Evolutionary conservation across 208 protist genomes (phyloP), one percentile per base, ranked within the genome.

Genomic region (Trypanosoma cruzi): DNA sequence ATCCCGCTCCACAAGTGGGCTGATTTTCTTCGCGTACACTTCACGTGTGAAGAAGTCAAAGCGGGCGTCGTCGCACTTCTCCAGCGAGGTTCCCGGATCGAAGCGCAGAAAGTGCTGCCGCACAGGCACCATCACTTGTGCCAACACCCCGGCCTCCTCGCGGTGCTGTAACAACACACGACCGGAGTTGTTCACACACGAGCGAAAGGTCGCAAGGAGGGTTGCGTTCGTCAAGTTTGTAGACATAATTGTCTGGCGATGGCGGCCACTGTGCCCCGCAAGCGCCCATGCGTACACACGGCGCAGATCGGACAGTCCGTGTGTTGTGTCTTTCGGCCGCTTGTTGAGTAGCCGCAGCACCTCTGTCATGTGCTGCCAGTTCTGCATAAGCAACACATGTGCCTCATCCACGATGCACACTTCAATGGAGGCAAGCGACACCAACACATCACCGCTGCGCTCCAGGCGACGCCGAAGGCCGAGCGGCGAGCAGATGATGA

Each of bases 321-420:
- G 81, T 8, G 87, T 92, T 18, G 90, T 96, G 62, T 97, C 91
- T 20, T 70, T 86, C 24, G 90, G 90, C 29, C 89, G 79, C 55
- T 90, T 85, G 75, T 97, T 97, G 2, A 97, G 71, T 50, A 89
- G 42, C 50, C 78, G 75, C 54, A 97, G 54, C 66, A 91, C 82
- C 11, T 73, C 80, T 5, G 80, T 55, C 10, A 97, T 82, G 68
- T 99, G 96, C 58, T 98, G 86, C 96, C 97, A 99, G 76, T 99
- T 99, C 71, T 99, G 98, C 91, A 98, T 94, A 16, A 93, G 76
- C n/a, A 99, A 72, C n/a, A 97, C 89, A 46, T 99, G 95, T 2
- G 89, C 86, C 71, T 98, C 91, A 73, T 98, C 96, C 11, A 98
- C 49, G 11, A 98, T 71, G 32, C 96, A 88, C 14, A 99, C 76